Evolutionary conservation across 805 yeast species (phyloP).

Genomic region (Lipomyces yamanashiensis): DNA sequence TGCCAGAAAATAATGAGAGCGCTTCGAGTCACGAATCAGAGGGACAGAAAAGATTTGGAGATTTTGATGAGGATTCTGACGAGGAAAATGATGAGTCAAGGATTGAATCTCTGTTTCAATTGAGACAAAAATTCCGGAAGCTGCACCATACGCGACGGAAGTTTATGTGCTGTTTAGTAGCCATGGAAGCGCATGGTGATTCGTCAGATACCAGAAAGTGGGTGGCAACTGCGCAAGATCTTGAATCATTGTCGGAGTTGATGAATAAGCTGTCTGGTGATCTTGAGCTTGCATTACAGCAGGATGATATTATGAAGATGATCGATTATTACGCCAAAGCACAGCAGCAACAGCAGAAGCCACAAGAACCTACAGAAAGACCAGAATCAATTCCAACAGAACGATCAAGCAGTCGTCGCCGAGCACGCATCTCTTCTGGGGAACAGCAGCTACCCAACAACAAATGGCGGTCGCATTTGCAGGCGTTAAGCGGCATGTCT

Average conservation of each 20-base stretch:
- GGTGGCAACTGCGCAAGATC: conserved; percentile 26
- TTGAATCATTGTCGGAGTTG: conserved; percentile 30
- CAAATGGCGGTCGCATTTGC: conserved; percentile 29
- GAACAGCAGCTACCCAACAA: neutral
- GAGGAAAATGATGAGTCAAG: conserved; percentile 3
- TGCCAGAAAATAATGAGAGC: neutral
- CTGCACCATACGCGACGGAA: conserved; percentile 35
- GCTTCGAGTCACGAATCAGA: neutral
- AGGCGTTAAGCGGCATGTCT: conserved; percentile 27
- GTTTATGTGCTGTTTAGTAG: conserved; percentile 37
- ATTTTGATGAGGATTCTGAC: conserved; percentile 11
- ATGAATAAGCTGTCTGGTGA: conserved; percentile 20
- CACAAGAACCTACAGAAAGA: neutral
- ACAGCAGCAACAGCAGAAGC: conserved; percentile 8
- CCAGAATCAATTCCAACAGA: neutral
- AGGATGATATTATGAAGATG: conserved; percentile 18
- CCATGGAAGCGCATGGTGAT: conserved; percentile 36
- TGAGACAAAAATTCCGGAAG: conserved; percentile 30
- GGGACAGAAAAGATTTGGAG: neutral
- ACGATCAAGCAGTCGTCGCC: neutral
- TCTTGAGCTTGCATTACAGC: conserved; percentile 10
- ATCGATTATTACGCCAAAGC: conserved; percentile 17
- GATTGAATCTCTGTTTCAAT: conserved; percentile 11
- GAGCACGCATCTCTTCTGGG: neutral
- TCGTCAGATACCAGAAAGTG: conserved; percentile 25